Conservation (phyloP, 192 early-diverging fungal genomes). For the Haplosporangium gracile region DNA sequence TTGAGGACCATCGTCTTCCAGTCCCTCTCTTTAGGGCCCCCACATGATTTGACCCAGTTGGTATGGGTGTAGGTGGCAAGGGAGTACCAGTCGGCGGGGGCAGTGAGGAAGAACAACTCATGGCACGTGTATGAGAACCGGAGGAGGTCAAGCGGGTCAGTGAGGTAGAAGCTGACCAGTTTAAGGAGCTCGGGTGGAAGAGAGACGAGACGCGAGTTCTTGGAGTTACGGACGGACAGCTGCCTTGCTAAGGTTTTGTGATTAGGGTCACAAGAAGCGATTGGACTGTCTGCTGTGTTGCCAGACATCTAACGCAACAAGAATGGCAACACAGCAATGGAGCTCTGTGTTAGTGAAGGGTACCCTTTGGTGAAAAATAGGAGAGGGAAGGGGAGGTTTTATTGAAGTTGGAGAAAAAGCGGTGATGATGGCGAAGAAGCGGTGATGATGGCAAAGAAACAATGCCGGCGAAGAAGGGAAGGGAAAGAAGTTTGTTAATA, state of each 20-base stretch:
- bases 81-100: conserved; percentile 10
- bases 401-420: not conserved
- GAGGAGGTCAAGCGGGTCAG: not conserved
- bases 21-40: not conserved
- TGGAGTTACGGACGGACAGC: not conserved
- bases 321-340: too few species aligned
- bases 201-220: not conserved
- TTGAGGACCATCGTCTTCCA: conserved; percentile 16
- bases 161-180: not conserved
- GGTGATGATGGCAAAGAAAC: too few species aligned
- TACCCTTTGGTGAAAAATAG: too few species aligned
- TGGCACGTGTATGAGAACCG: not conserved
- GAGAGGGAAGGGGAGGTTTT: too few species aligned
- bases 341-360: too few species aligned
- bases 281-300: too few species aligned
- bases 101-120: not conserved
- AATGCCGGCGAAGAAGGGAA: too few species aligned
- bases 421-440: not conserved
- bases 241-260: not conserved
- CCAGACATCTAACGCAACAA: too few species aligned
- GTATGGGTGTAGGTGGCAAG: not conserved
- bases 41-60: not conserved
- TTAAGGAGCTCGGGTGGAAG: conserved; percentile 9
- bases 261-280: not conserved
- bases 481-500: too few species aligned